Percentiles rank a stretch among this genome's conserved stretches.
These are phyloP conservation scores for Podospora pseudocomata DNA, from an alignment of 495 filamentous ascomycete genomes.

Conservation along the genomic window DNA sequence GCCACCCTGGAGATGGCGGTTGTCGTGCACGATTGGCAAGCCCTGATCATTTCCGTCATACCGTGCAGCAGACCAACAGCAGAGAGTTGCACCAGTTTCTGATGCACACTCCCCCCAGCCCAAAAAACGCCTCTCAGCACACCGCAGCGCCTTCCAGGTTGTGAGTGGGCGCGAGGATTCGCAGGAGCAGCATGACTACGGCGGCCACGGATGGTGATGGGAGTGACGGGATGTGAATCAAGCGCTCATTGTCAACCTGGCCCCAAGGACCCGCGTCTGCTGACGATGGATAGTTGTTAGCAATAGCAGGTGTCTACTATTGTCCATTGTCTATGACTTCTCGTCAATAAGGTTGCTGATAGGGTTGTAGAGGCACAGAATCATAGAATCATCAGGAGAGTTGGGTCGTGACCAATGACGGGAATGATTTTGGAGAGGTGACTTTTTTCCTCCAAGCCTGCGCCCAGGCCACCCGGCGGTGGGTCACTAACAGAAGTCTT, in stretches of 20 bases:
- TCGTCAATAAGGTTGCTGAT: too few relatives aligned
- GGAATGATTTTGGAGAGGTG: not conserved
- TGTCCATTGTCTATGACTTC: too few relatives aligned
- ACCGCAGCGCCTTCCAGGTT: not conserved
- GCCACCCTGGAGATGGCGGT: conserved; percentile 7
- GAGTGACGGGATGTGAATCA: not conserved
- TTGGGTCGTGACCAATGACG: too few relatives aligned
- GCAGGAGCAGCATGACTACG: not conserved
- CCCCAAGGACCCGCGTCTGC: too few relatives aligned
- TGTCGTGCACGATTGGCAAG: conserved; percentile 15
- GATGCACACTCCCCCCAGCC: conserved; percentile 10
- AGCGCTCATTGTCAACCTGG: conserved; percentile 1
- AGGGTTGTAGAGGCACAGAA: too few relatives aligned
- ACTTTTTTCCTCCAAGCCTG: not conserved
- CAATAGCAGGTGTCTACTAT: too few relatives aligned
- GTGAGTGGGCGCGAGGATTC: conserved; percentile 8
- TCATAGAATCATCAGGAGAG: too few relatives aligned
- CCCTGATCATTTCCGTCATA: conserved; percentile 35
- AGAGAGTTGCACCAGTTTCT: conserved; percentile 21
- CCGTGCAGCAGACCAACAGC: not conserved
- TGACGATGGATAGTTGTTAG: too few relatives aligned
- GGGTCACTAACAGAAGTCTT: conserved; percentile 1
- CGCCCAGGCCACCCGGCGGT: conserved; percentile 11
- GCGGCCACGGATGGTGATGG: not conserved
- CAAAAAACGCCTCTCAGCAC: conserved; percentile 4